phyloP scores from a whole-genome alignment of 306 rosid genomes.

The Sindora glabra region DNA sequence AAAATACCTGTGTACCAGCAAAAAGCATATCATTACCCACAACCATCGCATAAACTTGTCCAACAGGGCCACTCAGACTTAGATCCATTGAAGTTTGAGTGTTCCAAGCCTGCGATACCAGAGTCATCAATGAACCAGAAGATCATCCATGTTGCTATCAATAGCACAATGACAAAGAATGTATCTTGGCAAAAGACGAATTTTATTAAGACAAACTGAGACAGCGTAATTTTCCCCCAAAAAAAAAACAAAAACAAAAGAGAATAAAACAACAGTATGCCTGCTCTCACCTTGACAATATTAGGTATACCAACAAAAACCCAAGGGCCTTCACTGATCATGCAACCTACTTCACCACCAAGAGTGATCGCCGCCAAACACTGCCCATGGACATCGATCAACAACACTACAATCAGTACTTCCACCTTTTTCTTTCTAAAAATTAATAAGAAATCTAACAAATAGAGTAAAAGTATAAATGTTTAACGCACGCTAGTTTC shows the following conservation, averaged over 20 bases:
- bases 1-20: conserved; percentile 91
- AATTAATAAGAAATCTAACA: no score
- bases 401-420: conserved; percentile 5
- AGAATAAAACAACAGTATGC: no score
- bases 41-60: conserved; percentile 84
- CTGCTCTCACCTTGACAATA: conserved; percentile 67
- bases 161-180: not conserved
- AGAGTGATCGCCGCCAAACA: conserved; percentile 53
- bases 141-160: not conserved
- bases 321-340: conserved; percentile 97
- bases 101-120: conserved; percentile 80
- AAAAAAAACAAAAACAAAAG: not conserved
- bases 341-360: conserved; percentile 92
- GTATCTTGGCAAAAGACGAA: not conserved
- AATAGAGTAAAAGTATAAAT: no score
- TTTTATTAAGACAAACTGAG: no score
- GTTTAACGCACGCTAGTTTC: no score
- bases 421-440: no score
- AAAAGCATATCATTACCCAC: conserved; percentile 82
- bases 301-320: conserved; percentile 83
- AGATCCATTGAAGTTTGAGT: conserved; percentile 59
- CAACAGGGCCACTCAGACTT: conserved; percentile 86
- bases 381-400: conserved; percentile 36
- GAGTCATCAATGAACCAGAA: conserved; percentile 15
- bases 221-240: not conserved